Conservation (phyloP, 495 filamentous ascomycete genomes). For the Aspergillus panamensis region DNA sequence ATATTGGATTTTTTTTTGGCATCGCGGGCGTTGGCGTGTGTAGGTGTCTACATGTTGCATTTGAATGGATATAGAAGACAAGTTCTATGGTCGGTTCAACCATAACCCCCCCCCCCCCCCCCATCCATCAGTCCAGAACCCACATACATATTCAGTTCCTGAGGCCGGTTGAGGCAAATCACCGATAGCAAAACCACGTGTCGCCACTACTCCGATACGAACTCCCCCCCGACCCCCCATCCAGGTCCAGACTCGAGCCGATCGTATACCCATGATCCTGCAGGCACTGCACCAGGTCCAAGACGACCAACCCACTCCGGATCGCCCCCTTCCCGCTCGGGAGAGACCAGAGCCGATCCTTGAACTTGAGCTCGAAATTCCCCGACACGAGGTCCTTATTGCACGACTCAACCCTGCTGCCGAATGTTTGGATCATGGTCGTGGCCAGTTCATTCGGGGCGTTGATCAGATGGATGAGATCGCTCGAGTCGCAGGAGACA, state of each 20-base stretch:
- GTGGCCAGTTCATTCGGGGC: slow-evolving; percentile 10
- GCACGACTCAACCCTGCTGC: slow-evolving; percentile 11
- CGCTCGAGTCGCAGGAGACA: slow-evolving; percentile 17
- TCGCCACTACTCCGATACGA: slow-evolving; percentile 14
- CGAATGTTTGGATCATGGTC: background rate
- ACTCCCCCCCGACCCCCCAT: slow-evolving; percentile 7
- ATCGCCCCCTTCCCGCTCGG: slow-evolving; percentile 3
- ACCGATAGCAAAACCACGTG: slow-evolving; percentile 16
- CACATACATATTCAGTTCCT: too few relatives aligned
- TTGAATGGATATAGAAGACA: background rate
- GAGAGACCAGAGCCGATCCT: background rate
- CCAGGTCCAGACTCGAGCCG: slow-evolving; percentile 12
- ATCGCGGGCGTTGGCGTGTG: too few relatives aligned
- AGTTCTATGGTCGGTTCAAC: background rate
- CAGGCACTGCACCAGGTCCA: slow-evolving; percentile 15
- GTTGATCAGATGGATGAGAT: slow-evolving; percentile 17
- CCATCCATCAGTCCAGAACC: too few relatives aligned
- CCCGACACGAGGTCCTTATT: slow-evolving; percentile 17
- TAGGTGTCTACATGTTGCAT: too few relatives aligned
- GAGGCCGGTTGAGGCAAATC: too few relatives aligned
- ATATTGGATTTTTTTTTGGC: too few relatives aligned
- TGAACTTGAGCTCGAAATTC: slow-evolving; percentile 16
- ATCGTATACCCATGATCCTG: slow-evolving; percentile 16
- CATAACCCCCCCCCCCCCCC: background rate
- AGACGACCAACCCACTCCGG: slow-evolving; percentile 7